Conservation (phyloP, 148 eudicot species). For the Diospyros kaki region DNA sequence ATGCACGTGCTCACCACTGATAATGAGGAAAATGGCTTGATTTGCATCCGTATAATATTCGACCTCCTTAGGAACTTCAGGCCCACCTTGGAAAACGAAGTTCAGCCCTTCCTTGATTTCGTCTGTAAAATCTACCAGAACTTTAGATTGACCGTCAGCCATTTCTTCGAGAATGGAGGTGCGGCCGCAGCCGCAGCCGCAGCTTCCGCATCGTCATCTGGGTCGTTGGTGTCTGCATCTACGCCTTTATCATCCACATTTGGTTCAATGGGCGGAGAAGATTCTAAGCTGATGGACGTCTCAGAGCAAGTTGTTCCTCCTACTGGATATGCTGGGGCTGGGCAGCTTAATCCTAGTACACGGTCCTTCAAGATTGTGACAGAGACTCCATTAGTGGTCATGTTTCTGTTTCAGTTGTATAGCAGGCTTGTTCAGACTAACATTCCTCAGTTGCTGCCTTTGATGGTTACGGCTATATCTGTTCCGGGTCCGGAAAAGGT, state of each 20-base stretch:
- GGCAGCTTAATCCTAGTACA: conserved; percentile 88
- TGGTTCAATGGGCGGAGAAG: too few relatives aligned
- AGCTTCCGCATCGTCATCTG: too few relatives aligned
- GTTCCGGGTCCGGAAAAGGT: conserved; percentile 96
- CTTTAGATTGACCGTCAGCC: too few relatives aligned
- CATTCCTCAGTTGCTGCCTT: conserved; percentile 86
- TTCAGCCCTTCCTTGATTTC: conserved; percentile 92
- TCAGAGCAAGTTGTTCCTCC: conserved; percentile 72
- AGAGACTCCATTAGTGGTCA: conserved; percentile 95
- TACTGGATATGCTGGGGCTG: conserved; percentile 53
- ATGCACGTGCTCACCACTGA: conserved; percentile 92
- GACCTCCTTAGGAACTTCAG: conserved; percentile 89
- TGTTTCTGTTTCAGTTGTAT: conserved; percentile 95
- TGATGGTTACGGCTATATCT: conserved; percentile 93
- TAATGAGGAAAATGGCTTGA: conserved; percentile 89
- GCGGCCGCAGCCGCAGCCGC: too few relatives aligned
- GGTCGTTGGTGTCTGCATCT: too few relatives aligned
- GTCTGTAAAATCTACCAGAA: conserved; percentile 90
- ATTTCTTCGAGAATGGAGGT: too few relatives aligned
- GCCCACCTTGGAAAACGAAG: conserved; percentile 81
- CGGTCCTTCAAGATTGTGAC: conserved; percentile 91
- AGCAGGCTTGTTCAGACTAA: conserved; percentile 93
- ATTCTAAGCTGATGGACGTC: too few relatives aligned
- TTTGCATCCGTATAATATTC: conserved; percentile 88
- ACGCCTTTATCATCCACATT: too few relatives aligned